These are phyloP conservation scores for Ceratocystiopsis brevicomis DNA, from an alignment of 2,329 filamentous ascomycete genomes.

Conservation along the genomic window DNA sequence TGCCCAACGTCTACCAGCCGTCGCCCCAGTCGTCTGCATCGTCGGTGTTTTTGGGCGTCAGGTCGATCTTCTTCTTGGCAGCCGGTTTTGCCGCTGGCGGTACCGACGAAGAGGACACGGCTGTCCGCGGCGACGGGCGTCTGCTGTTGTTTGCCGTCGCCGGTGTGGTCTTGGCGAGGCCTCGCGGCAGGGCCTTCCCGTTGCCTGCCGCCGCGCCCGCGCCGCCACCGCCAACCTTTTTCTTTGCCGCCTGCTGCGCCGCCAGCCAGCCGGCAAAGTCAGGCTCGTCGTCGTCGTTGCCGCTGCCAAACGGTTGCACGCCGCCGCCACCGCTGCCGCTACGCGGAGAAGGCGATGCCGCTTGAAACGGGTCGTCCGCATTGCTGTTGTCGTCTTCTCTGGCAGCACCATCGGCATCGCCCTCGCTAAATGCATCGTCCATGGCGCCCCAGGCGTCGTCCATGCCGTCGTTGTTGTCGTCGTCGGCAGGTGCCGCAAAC, in stretches of 20 bases:
- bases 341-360: not conserved
- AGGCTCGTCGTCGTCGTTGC: slow-evolving; percentile 67
- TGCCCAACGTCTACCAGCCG: slow-evolving; percentile 28
- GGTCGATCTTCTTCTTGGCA: slow-evolving; percentile 48
- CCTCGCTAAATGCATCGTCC: slow-evolving; percentile 30
- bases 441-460: slow-evolving; percentile 62
- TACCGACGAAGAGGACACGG: not conserved
- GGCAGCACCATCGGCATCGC: slow-evolving; percentile 12
- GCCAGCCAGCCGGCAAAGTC: slow-evolving; percentile 94
- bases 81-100: slow-evolving; percentile 20
- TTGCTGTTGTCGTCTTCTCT: slow-evolving; percentile 11
- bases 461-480: slow-evolving; percentile 42
- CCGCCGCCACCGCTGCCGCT: slow-evolving; percentile 11
- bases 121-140: not conserved
- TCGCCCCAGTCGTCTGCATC: slow-evolving; percentile 47
- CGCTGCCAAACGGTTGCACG: slow-evolving; percentile 32
- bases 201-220: not conserved
- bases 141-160: slow-evolving; percentile 5
- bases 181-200: slow-evolving; percentile 61
- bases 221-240: slow-evolving; percentile 25
- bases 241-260: slow-evolving; percentile 55
- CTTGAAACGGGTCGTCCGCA: not conserved
- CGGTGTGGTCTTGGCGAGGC: slow-evolving; percentile 42
- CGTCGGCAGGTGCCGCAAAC: slow-evolving; percentile 22
- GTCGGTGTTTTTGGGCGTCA: slow-evolving; percentile 41